These are phyloP conservation scores for Mercurialis annua DNA, from an alignment of 345 rosid genomes.

Conservation along the genomic window DNA sequence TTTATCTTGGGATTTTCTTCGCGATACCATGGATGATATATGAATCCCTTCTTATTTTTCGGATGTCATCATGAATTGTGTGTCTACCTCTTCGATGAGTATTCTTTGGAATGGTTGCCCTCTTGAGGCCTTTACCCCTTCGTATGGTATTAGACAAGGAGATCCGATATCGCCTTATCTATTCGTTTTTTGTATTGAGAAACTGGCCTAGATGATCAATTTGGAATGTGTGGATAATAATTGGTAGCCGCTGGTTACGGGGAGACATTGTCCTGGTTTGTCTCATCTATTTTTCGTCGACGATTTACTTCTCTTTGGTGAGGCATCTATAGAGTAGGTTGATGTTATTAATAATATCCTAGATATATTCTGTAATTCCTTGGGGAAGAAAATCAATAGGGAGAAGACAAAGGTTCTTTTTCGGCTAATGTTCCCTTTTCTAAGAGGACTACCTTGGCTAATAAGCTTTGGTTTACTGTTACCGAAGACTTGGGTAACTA, in stretches of 20 bases:
- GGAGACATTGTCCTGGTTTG: neutral
- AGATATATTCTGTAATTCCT: neutral
- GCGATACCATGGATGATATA: neutral
- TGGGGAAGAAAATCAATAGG: neutral
- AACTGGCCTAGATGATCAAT: neutral
- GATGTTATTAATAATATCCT: neutral
- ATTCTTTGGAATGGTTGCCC: neutral
- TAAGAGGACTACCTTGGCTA: neutral
- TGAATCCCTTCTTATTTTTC: neutral
- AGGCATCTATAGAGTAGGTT: neutral
- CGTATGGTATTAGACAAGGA: neutral
- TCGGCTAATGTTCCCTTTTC: neutral
- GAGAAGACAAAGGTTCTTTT: neutral
- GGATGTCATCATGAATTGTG: neutral
- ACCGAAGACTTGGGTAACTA: neutral
- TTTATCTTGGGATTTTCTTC: too few relatives aligned
- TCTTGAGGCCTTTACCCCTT: neutral
- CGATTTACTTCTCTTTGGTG: neutral
- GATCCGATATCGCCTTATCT: neutral
- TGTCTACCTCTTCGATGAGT: neutral
- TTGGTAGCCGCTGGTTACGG: neutral
- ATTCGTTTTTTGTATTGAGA: neutral
- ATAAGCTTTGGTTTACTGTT: neutral
- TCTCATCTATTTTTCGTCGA: neutral
- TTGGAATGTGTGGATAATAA: neutral